Conservation (phyloP, 345 rosid species). For the Heritiera fomes region DNA sequence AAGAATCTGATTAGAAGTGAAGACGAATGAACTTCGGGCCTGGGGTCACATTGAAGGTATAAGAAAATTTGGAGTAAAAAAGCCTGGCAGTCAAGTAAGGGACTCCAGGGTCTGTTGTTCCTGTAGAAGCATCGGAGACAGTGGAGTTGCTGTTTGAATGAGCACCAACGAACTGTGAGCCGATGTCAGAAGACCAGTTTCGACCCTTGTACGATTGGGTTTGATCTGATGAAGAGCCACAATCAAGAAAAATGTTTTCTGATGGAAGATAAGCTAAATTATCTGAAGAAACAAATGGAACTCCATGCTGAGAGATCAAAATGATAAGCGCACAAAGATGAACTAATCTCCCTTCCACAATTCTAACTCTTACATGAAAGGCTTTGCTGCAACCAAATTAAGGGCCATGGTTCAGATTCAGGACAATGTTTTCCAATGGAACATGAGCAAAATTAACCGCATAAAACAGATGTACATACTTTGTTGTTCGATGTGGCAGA, state of each 20-base stretch:
- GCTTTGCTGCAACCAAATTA: not conserved
- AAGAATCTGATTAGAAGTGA: slow-evolving; percentile 28
- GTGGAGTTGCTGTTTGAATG: not conserved
- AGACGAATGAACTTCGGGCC: slow-evolving; percentile 35
- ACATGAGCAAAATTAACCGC: not conserved
- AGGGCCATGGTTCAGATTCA: slow-evolving; percentile 3
- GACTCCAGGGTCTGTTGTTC: not conserved
- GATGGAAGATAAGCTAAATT: not conserved
- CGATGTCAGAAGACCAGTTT: slow-evolving; percentile 8
- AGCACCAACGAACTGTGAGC: not conserved
- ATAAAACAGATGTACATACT: not conserved
- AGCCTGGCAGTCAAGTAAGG: slow-evolving; percentile 26
- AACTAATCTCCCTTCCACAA: not conserved
- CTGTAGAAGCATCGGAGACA: not conserved
- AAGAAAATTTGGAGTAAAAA: slow-evolving; percentile 16
- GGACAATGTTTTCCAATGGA: not conserved
- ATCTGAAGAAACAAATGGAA: not conserved
- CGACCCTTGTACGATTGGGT: not conserved
- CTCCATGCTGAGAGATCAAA: not conserved
- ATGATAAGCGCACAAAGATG: not conserved
- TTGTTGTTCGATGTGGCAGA: not conserved
- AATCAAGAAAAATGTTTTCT: not conserved
- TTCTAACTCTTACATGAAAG: too few relatives aligned
- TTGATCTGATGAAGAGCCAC: not conserved
- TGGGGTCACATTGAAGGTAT: slow-evolving; percentile 25